Percentiles rank a stretch among this genome's conserved stretches.
Evolutionary conservation across 208 protist genomes (phyloP).

Genomic region (Leishmania gerbilli): DNA sequence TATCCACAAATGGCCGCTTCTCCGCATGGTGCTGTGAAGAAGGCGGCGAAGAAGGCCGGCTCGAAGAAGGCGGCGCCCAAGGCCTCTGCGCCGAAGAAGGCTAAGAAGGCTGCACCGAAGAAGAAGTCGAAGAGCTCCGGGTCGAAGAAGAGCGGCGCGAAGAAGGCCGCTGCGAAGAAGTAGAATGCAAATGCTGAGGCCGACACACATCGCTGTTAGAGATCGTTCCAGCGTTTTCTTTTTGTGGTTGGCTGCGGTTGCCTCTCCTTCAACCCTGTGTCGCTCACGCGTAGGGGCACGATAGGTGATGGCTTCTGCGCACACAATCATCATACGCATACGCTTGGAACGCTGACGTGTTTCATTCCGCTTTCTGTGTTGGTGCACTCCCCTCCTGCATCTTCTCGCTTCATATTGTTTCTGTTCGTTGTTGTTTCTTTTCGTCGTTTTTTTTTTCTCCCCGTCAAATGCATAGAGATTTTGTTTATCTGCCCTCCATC

Average conservation of each 20-base stretch:
- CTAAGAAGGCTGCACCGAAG: constrained; percentile 32
- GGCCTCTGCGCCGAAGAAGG: constrained; percentile 26
- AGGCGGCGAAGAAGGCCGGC: constrained; percentile 32
- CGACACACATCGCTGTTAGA: background rate
- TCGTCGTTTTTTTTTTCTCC: background rate
- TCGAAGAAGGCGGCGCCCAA: constrained; percentile 22
- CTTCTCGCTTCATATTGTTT: constrained; percentile 4
- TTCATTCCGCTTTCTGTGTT: constrained; percentile 3
- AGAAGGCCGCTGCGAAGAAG: constrained; percentile 8
- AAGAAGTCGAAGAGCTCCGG: constrained; percentile 35
- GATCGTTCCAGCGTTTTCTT: background rate
- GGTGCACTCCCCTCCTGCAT: background rate
- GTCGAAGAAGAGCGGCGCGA: background rate
- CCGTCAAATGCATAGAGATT: background rate
- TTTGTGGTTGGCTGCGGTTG: background rate
- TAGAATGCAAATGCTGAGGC: constrained; percentile 9
- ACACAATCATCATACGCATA: background rate
- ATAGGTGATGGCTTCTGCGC: background rate
- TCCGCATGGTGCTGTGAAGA: constrained; percentile 26
- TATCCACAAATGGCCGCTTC: constrained; percentile 7
- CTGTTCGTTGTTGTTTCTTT: background rate
- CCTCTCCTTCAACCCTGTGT: background rate
- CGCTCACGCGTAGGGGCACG: background rate
- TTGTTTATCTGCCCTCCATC: background rate
- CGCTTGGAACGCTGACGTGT: background rate